phyloP scores from a whole-genome alignment of 2,329 filamentous ascomycete genomes.

The Xylaria sp. region DNA sequence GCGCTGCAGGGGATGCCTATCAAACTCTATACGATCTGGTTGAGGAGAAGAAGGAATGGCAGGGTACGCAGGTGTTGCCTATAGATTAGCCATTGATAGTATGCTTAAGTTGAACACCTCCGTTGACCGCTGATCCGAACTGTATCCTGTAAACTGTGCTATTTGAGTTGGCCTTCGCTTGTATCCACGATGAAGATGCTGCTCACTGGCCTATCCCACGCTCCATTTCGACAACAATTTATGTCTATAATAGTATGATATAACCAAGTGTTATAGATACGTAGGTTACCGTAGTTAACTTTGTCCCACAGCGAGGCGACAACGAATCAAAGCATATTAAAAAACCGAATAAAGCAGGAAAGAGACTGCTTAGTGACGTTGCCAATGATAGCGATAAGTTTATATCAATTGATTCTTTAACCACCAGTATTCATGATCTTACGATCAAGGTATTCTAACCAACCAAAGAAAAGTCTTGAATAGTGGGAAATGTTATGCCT shows the following conservation, averaged over 20 bases:
- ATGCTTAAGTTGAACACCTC: not conserved
- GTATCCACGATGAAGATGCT: too few relatives aligned
- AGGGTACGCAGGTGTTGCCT: not conserved
- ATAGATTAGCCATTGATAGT: not conserved
- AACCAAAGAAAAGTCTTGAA: conserved; percentile 19
- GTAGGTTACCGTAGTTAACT: too few relatives aligned
- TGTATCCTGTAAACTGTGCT: too few relatives aligned
- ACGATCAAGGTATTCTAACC: conserved; percentile 24
- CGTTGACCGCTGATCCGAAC: too few relatives aligned
- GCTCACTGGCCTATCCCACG: too few relatives aligned
- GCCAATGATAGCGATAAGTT: not conserved
- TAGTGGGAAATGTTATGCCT: conserved; percentile 22
- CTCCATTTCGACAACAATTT: too few relatives aligned
- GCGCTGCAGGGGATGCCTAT: conserved; percentile 15
- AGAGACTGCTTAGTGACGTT: not conserved
- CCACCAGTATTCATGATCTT: conserved; percentile 9
- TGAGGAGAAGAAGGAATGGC: not conserved
- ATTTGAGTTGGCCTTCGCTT: too few relatives aligned
- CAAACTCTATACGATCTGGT: not conserved
- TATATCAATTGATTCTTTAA: conserved; percentile 18
- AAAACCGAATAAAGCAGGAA: not conserved
- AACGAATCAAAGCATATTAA: not conserved
- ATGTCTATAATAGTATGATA: too few relatives aligned
- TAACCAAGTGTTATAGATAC: too few relatives aligned
- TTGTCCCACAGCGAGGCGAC: too few relatives aligned